Conservation (phyloP, 2,329 filamentous ascomycete genomes). For the Seiridium unicorne region DNA sequence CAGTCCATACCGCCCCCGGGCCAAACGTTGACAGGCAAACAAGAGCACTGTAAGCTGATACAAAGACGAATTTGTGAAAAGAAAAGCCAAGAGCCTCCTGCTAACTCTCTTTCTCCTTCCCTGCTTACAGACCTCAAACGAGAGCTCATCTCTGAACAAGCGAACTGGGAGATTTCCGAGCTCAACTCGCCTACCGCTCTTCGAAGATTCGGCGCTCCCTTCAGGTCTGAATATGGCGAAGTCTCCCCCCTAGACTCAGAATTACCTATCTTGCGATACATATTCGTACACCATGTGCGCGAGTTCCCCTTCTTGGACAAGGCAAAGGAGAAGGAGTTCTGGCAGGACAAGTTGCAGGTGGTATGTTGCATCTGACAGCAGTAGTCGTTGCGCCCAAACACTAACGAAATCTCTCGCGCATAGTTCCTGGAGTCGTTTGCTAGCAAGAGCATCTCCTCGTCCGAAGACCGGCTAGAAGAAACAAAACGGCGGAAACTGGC, state of each 20-base stretch:
- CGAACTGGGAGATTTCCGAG: constrained; percentile 85
- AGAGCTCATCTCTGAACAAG: constrained; percentile 88
- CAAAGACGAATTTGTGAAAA: too few species aligned
- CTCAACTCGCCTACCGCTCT: constrained; percentile 93
- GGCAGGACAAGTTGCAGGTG: constrained; percentile 96
- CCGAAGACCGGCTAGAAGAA: constrained; percentile 92
- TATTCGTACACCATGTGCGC: constrained; percentile 96
- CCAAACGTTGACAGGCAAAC: constrained; percentile 79
- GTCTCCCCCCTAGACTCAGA: constrained; percentile 92
- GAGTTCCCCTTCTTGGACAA: constrained; percentile 98
- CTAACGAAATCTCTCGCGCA: not conserved
- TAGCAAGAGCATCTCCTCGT: constrained; percentile 94
- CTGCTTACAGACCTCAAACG: constrained; percentile 77
- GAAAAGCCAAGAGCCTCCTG: not conserved
- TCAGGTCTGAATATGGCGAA: constrained; percentile 88
- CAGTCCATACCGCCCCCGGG: constrained; percentile 32
- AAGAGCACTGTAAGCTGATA: constrained; percentile 80
- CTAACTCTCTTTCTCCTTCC: not conserved
- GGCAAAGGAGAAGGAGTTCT: constrained; percentile 97
- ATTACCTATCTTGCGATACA: constrained; percentile 88
- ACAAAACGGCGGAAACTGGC: constrained; percentile 93
- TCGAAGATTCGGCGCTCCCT: constrained; percentile 92
- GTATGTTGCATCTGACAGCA: constrained; percentile 49
- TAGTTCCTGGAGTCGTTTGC: constrained; percentile 97
- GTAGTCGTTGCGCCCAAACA: too few species aligned